phyloP scores from a whole-genome alignment of 2,329 filamentous ascomycete species.

The Diaporthe nobilis region DNA sequence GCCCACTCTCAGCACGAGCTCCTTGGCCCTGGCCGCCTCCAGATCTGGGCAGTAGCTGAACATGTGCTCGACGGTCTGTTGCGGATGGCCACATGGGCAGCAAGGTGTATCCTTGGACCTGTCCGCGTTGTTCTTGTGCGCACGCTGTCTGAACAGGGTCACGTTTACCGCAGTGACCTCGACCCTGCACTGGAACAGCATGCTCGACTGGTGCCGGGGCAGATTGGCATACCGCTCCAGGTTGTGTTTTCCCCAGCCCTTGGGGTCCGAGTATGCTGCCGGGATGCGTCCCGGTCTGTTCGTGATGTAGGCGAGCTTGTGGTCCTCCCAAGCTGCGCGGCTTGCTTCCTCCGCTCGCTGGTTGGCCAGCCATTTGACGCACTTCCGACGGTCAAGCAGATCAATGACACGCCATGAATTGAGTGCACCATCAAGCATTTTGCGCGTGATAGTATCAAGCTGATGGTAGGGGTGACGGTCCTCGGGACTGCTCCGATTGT shows the following conservation, averaged over 20 bases:
- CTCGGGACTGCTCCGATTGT: neutral
- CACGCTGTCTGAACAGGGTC: neutral
- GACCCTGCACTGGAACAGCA: conserved; percentile 5
- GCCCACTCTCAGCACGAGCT: neutral
- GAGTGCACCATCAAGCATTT: neutral
- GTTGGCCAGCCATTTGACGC: neutral
- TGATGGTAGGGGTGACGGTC: neutral
- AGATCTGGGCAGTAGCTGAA: conserved; percentile 14
- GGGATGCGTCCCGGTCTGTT: neutral
- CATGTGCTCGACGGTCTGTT: conserved; percentile 1
- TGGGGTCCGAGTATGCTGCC: neutral
- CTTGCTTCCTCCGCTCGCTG: neutral
- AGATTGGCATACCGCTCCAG: neutral
- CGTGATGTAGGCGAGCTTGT: neutral
- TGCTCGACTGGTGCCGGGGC: neutral
- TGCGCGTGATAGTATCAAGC: neutral
- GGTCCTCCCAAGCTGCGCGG: neutral
- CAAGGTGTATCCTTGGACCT: neutral
- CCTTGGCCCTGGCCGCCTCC: neutral
- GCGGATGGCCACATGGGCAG: neutral
- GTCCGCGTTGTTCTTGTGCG: neutral
- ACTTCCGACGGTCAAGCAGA: neutral
- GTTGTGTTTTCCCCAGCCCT: neutral
- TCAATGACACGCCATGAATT: neutral
- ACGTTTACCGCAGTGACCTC: neutral